Evolutionary conservation across 2,329 filamentous ascomycete genomes (phyloP).

Genomic region (Dactylellina parvicollis): DNA sequence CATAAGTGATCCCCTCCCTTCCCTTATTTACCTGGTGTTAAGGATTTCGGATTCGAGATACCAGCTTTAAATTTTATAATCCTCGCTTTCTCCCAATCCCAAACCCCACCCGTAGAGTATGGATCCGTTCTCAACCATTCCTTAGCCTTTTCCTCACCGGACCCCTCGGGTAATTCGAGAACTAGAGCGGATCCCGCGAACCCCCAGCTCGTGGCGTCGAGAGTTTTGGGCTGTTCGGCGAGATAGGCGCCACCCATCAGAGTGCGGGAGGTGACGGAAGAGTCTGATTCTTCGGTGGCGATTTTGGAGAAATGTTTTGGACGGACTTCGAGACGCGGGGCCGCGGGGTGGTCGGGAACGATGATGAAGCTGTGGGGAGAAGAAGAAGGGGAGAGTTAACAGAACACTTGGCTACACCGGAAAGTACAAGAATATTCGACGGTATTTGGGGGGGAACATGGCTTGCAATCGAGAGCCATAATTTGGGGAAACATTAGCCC

Average conservation of each 20-base stretch:
- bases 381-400: too few species aligned
- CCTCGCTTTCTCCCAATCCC: conserved; percentile 50
- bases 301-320: conserved; percentile 44
- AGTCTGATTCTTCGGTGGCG: conserved; percentile 11
- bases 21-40: neutral
- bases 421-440: too few species aligned
- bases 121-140: conserved; percentile 44
- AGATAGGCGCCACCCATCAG: conserved; percentile 47
- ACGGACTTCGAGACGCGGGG: conserved; percentile 36
- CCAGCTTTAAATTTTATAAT: conserved; percentile 45
- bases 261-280: conserved; percentile 1
- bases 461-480: too few species aligned
- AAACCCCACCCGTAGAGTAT: conserved; percentile 42
- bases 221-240: conserved; percentile 22
- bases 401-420: too few species aligned
- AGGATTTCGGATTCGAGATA: conserved; percentile 37
- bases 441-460: too few species aligned
- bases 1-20: too few species aligned
- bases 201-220: conserved; percentile 17
- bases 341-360: conserved; percentile 42
- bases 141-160: conserved; percentile 30
- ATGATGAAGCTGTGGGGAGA: conserved; percentile 43
- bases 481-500: too few species aligned
- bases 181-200: conserved; percentile 33
- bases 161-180: conserved; percentile 35